Evolutionary conservation across 2,329 filamentous ascomycete genomes (phyloP), one percentile per base, ranked within the genome.

Genomic region (Cordyceps cicadae): DNA sequence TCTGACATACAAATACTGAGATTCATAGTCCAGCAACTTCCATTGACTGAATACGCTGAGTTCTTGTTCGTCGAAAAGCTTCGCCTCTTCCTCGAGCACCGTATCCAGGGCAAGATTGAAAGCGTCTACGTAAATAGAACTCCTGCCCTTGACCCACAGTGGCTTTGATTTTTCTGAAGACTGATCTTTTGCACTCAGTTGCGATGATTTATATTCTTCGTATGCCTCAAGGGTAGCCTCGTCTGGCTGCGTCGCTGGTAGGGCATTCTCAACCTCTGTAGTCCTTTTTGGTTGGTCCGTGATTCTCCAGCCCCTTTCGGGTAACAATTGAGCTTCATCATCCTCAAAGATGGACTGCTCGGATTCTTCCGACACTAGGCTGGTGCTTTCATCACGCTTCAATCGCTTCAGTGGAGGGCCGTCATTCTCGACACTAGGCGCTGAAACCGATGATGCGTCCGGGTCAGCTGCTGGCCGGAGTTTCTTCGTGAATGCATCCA

Each of bases 61-160:
- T 73, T 99, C 94, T 19, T 85, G 87, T 62, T 86, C 83, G 67
- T 94, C 83, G 70, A 97, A 99, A 0, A 99, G 77, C 73, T 96
- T 90, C 0, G 84, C 82, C 73, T 99, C 94, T 61, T 97, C 90
- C 54, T 90, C 86, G 14, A 97, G 76, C 3, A 99, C 94, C 0
- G 90, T 96, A 62, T 93, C 87, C 54, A 99, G 77, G 2, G 93
- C 91, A 15, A 97, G 79, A 69, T 96, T 96, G 78, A 99, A 99
- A 0, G 94, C 94, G 75, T 99, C 94, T 19, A 97, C 91, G 68
- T 99, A 99, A 60, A 99, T 90, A 1, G 92, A 97, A 68, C 87
- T 95, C 70, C 85, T 87, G 0, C 91, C 90, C 67, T 81, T 85
- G 5, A 86, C 74, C 90, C 90, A 96, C 62, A 62, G 54, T 5